phyloP scores from a whole-genome alignment of 768 basidiomycete species.

The Cystobasidium tubakii region DNA sequence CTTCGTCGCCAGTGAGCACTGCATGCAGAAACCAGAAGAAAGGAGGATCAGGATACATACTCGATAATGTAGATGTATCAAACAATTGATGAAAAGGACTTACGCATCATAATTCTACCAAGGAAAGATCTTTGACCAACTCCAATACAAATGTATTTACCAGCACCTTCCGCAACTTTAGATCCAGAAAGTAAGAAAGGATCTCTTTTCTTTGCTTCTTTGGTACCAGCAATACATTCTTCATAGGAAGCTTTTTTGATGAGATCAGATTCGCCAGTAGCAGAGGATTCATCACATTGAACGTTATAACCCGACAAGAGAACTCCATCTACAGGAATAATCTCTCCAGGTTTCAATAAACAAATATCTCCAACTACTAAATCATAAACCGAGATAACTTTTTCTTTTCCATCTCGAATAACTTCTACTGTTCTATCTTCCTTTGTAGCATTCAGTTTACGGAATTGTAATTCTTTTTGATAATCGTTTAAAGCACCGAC shows the following conservation, averaged over 20 bases:
- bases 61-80: too few relatives aligned
- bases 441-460: slow-evolving; percentile 78
- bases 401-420: slow-evolving; percentile 62
- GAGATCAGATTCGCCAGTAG: slow-evolving; percentile 93
- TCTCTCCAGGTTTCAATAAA: slow-evolving; percentile 86
- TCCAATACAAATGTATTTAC: slow-evolving; percentile 82
- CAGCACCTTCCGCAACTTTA: slow-evolving; percentile 91
- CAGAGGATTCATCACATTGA: slow-evolving; percentile 90
- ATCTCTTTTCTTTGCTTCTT: slow-evolving; percentile 61
- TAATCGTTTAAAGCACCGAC: slow-evolving; percentile 96
- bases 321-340: slow-evolving; percentile 91
- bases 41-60: too few relatives aligned
- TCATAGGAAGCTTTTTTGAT: slow-evolving; percentile 79
- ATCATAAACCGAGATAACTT: slow-evolving; percentile 73
- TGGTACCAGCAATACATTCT: slow-evolving; percentile 52
- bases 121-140: slow-evolving; percentile 91
- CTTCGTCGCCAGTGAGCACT: slow-evolving; percentile 40
- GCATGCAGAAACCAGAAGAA: slow-evolving; percentile 26
- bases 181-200: slow-evolving; percentile 87
- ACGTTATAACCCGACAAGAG: slow-evolving; percentile 89
- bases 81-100: too few relatives aligned
- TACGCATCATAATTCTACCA: slow-evolving; percentile 96
- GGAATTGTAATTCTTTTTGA: slow-evolving; percentile 97
- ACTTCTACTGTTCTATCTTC: slow-evolving; percentile 86
- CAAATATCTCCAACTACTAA: slow-evolving; percentile 91